Percentiles rank a stretch among this genome's conserved stretches.
Evolutionary conservation across 352 stramenopile species (phyloP).

Genomic region (Stramenopiles sp.): DNA sequence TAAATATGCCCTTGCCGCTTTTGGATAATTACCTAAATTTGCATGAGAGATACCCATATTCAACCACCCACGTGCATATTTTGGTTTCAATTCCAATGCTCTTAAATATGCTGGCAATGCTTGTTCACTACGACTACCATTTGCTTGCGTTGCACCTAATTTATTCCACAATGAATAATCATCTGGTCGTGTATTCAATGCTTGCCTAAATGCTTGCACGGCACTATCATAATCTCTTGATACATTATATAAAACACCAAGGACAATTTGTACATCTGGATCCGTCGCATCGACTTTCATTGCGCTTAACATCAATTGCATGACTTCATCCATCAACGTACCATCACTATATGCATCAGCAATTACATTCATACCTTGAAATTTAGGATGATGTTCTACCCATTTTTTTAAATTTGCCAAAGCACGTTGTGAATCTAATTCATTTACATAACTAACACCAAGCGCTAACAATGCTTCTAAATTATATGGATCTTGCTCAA

Average conservation of each 20-base stretch:
- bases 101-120: conserved; percentile 72
- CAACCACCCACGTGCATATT: conserved; percentile 85
- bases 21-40: conserved; percentile 80
- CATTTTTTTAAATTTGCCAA: conserved; percentile 78
- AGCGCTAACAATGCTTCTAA: conserved; percentile 69
- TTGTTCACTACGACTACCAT: conserved; percentile 70
- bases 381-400: conserved; percentile 89
- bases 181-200: conserved; percentile 45
- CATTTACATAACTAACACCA: conserved; percentile 87
- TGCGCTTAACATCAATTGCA: conserved; percentile 75
- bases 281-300: conserved; percentile 23
- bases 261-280: conserved; percentile 53
- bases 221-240: conserved; percentile 83
- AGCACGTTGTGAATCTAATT: conserved; percentile 73
- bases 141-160: conserved; percentile 84
- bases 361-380: conserved; percentile 57
- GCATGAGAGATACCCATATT: conserved; percentile 92
- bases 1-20: conserved; percentile 86
- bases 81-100: conserved; percentile 82
- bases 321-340: conserved; percentile 70
- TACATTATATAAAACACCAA: conserved; percentile 92
- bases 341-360: conserved; percentile 59
- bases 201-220: conserved; percentile 56
- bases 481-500: conserved; percentile 83
- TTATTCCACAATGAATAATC: conserved; percentile 97